These are phyloP conservation scores for Dorcoceras hygrometricum DNA, from an alignment of 257 asterid species.

Conservation along the genomic window DNA sequence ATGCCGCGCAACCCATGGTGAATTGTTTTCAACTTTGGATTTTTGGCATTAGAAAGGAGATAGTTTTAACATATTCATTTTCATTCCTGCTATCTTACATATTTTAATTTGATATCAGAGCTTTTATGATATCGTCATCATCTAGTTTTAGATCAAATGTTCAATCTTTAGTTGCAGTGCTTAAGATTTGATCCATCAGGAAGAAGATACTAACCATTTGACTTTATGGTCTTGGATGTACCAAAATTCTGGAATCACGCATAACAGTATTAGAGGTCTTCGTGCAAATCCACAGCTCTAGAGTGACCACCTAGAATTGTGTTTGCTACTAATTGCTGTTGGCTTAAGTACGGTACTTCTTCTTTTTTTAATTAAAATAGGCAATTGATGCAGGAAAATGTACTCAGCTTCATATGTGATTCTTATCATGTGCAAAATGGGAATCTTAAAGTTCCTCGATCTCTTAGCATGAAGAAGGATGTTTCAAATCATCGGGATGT, in stretches of 20 bases:
- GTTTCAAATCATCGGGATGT: slow-evolving; percentile 43
- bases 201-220: no score
- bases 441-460: slow-evolving; percentile 53
- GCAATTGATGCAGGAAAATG: slow-evolving; percentile 54
- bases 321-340: slow-evolving; percentile 2
- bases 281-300: background rate
- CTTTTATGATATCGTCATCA: background rate
- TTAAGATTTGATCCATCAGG: background rate
- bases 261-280: background rate
- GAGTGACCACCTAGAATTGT: background rate
- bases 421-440: slow-evolving; percentile 53
- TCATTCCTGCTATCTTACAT: background rate
- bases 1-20: slow-evolving; percentile 93
- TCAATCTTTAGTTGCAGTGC: no score
- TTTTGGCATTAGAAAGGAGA: slow-evolving; percentile 1
- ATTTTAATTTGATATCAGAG: background rate
- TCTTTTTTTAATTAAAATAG: slow-evolving; percentile 11
- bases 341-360: background rate
- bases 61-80: slow-evolving; percentile 3
- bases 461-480: slow-evolving; percentile 73
- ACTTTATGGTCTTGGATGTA: background rate
- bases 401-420: slow-evolving; percentile 61
- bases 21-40: slow-evolving; percentile 18
- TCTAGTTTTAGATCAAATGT: background rate
- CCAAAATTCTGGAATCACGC: background rate